Evolutionary conservation across 805 yeast genomes (phyloP).

Genomic region (Peterozyma toletana): DNA sequence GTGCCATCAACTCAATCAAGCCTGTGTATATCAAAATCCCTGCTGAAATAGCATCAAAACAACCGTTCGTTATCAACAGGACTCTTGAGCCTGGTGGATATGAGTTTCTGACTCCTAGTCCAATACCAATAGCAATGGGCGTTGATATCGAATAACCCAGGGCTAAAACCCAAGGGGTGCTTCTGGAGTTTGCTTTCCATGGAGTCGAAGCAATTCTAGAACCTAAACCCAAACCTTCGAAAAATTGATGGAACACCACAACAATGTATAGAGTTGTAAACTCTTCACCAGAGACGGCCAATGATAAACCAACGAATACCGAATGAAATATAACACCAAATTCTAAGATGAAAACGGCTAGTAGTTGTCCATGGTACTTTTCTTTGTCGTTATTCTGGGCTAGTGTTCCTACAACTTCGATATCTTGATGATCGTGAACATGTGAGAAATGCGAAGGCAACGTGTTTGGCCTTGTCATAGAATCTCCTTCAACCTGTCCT

Average conservation of each 20-base stretch:
- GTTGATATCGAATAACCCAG: conserved; percentile 51
- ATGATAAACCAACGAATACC: conserved; percentile 62
- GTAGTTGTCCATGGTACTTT: conserved; percentile 38
- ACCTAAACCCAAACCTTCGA: conserved; percentile 77
- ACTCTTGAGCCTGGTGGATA: conserved; percentile 48
- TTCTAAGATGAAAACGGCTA: conserved; percentile 52
- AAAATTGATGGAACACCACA: conserved; percentile 65
- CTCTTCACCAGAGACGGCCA: conserved; percentile 60
- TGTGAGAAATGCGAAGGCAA: conserved; percentile 33
- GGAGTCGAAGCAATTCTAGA: conserved; percentile 55
- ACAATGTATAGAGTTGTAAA: conserved; percentile 60
- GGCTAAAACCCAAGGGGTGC: conserved; percentile 47
- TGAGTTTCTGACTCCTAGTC: conserved; percentile 57
- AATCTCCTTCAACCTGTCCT: conserved; percentile 1
- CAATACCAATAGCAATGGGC: conserved; percentile 68
- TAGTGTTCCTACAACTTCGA: conserved; percentile 32
- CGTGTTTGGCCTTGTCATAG: conserved; percentile 13
- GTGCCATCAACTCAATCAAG: conserved; percentile 67
- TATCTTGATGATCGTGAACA: conserved; percentile 34
- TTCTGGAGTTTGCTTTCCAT: conserved; percentile 38
- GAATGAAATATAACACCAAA: conserved; percentile 74
- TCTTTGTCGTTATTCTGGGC: conserved; percentile 32
- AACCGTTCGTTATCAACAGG: conserved; percentile 53
- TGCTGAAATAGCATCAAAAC: conserved; percentile 62
- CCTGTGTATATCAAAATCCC: conserved; percentile 71